Percentiles rank a stretch among this genome's conserved stretches.
Conservation (phyloP, 2,329 filamentous ascomycete species). For the Fusarium ambrosium region DNA sequence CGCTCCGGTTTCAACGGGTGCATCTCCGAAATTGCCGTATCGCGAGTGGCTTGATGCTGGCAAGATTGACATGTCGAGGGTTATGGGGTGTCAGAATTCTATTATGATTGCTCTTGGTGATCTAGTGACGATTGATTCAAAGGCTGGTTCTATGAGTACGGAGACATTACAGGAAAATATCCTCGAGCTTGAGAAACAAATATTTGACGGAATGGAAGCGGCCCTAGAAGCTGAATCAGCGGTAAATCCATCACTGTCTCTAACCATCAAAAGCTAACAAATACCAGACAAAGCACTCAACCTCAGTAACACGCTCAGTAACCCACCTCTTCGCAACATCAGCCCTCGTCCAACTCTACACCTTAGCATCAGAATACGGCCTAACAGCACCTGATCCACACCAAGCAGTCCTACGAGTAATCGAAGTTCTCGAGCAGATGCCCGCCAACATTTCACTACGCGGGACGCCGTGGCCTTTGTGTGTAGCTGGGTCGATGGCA, state of each 20-base stretch:
- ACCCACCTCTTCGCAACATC: constrained; percentile 31
- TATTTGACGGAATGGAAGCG: neutral
- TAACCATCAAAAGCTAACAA: neutral
- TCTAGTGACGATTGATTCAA: neutral
- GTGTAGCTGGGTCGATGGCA: constrained; percentile 33
- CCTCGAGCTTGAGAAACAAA: neutral
- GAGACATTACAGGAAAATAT: neutral
- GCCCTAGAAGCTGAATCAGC: neutral
- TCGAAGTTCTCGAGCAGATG: constrained; percentile 21
- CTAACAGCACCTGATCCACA: neutral
- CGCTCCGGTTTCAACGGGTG: constrained; percentile 23
- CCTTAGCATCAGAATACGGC: neutral
- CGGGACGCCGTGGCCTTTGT: constrained; percentile 31
- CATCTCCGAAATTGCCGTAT: constrained; percentile 15
- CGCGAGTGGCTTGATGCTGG: constrained; percentile 21
- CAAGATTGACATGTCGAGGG: constrained; percentile 29
- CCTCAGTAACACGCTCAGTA: neutral
- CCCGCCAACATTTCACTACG: constrained; percentile 26
- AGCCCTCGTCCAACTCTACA: constrained; percentile 31
- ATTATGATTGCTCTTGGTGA: constrained; percentile 40
- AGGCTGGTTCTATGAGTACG: fast-evolving
- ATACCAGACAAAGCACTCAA: neutral
- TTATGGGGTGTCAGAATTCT: constrained; percentile 42
- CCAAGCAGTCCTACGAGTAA: constrained; percentile 3
- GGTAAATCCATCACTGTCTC: neutral